Evolutionary conservation across 495 filamentous ascomycete species (phyloP), one percentile per base, ranked within the genome.

Genomic region (Trichocladium uniseriatum): DNA sequence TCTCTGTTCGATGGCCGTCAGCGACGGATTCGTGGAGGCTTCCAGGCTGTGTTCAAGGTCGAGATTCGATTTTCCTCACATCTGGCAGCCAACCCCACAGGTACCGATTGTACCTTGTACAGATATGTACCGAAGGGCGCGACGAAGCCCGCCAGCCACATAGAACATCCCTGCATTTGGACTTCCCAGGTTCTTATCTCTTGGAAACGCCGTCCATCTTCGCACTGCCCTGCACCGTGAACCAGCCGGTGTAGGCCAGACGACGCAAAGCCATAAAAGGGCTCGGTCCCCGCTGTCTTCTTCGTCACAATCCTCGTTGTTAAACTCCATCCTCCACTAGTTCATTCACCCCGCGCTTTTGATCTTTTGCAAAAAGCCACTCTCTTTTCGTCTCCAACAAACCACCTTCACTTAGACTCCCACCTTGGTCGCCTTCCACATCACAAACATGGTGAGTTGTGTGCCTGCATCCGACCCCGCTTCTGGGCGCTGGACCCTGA

Each of bases 211-310:
- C 24, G 18, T 22, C 13, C 38, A 14, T 41, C 7, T n/a, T 41
- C 38, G 19, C 19, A 24, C 10, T 6, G 6, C n/a, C 11, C 11
- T 11, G 16, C 38, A 41, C 19, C 18, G 11, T 32, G 15, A 18
- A 13, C 8, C 27, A 9, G 20, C 18, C 36, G 1, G 11, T 47
- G 41, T 38, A 45, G 42, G 41, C 41, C 41, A 5, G 13, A 11
- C 31, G 31, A 32, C 31, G 13, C 20, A 28, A 52, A 53, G 45
- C 32, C 45, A 53, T 53, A 53, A 53, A 53, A 53, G 39, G 44
- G 45, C 51, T 53, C 51, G 42, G 45, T 48, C 51, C 51, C 51
- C 51, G 51, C 48, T 43, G 38, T 14, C 32, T 37, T 29, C 37
- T 8, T 6, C 6, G 3, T 2, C 37, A 19, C n/a, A 38, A 8